Evolutionary conservation across 495 filamentous ascomycete genomes (phyloP).

Genomic region (Aspergillus leporis): DNA sequence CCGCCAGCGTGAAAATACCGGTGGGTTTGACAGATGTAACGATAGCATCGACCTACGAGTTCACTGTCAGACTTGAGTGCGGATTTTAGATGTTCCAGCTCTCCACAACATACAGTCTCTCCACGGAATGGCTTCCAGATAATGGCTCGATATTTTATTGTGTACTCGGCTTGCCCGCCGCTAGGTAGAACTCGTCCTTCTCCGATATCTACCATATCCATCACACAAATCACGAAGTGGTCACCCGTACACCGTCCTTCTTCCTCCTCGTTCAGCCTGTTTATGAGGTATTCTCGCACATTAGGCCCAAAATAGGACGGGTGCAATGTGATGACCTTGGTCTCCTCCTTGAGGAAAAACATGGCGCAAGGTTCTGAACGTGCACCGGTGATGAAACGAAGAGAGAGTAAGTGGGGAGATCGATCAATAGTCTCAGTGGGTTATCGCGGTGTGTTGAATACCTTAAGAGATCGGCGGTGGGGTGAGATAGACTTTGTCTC

Average conservation of each 20-base stretch:
- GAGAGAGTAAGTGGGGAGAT: not conserved
- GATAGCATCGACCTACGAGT: slow-evolving; percentile 80
- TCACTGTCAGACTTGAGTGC: slow-evolving; percentile 1
- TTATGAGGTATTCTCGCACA: slow-evolving; percentile 83
- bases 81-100: not conserved
- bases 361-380: slow-evolving; percentile 46
- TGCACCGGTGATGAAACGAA: slow-evolving; percentile 3
- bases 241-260: slow-evolving; percentile 90
- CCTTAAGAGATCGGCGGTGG: not conserved
- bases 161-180: slow-evolving; percentile 89
- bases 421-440: not conserved
- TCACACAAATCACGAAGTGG: slow-evolving; percentile 94
- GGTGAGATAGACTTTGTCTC: not conserved
- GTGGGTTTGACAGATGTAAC: slow-evolving; percentile 86
- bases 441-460: not conserved
- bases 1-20: slow-evolving; percentile 90
- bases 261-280: slow-evolving; percentile 83
- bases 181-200: slow-evolving; percentile 89
- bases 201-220: slow-evolving; percentile 90
- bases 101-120: slow-evolving; percentile 72
- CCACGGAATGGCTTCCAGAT: slow-evolving; percentile 97
- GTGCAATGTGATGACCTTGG: slow-evolving; percentile 88
- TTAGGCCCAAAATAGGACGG: slow-evolving; percentile 94
- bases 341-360: slow-evolving; percentile 97
- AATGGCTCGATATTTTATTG: slow-evolving; percentile 88